Conservation (phyloP, 352 stramenopile genomes). For the Globisporangium cylindrosporum region DNA sequence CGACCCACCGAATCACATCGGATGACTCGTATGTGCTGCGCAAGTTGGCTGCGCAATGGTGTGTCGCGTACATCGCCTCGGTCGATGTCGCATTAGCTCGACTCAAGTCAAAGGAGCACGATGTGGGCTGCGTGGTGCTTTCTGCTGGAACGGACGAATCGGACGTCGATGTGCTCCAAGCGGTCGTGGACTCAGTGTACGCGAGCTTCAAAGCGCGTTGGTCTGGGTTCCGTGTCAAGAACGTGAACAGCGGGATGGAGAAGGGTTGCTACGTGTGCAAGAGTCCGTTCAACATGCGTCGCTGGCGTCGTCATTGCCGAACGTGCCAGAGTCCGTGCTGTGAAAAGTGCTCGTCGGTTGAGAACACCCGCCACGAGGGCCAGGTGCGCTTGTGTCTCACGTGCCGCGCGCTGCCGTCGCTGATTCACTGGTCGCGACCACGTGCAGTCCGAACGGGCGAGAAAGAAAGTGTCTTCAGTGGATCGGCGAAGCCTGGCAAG, state of each 20-base stretch:
- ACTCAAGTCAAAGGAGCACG: conserved; percentile 51
- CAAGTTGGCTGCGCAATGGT: conserved; percentile 74
- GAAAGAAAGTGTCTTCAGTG: conserved; percentile 68
- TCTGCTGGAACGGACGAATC: conserved; percentile 38
- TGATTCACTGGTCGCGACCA: conserved; percentile 69
- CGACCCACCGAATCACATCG: conserved; percentile 52
- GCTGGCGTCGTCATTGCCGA: conserved; percentile 65
- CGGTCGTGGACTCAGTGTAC: conserved; percentile 53
- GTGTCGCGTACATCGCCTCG: conserved; percentile 50
- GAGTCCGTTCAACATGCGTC: conserved; percentile 66
- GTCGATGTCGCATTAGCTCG: conserved; percentile 38
- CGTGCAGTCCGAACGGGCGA: conserved; percentile 62
- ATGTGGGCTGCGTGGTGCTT: conserved; percentile 55
- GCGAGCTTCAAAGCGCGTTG: conserved; percentile 69
- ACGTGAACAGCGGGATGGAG: conserved; percentile 67
- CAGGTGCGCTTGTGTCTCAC: conserved; percentile 63
- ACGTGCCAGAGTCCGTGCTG: conserved; percentile 67
- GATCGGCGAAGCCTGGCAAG: conserved; percentile 60
- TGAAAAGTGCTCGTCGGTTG: conserved; percentile 66
- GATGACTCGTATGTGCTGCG: conserved; percentile 57
- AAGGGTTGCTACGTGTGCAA: conserved; percentile 68
- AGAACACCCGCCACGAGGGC: conserved; percentile 61
- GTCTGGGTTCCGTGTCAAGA: conserved; percentile 75
- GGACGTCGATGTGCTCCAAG: conserved; percentile 52
- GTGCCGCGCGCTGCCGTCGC: conserved; percentile 50